phyloP scores from a whole-genome alignment of 495 filamentous ascomycete species.

The Penicilliopsis zonata region DNA sequence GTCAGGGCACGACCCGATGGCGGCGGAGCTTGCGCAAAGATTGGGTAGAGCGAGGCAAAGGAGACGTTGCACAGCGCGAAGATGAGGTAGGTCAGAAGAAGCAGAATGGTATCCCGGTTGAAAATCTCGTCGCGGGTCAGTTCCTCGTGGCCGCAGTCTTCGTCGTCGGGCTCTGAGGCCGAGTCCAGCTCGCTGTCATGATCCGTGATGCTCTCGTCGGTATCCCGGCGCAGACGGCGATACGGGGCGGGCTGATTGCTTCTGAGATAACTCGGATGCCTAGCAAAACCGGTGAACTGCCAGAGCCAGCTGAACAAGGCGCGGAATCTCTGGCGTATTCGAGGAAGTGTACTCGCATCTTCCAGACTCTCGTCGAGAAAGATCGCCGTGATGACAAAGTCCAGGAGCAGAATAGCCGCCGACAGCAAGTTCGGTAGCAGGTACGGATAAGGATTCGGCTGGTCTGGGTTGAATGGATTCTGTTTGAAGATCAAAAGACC shows the following conservation, averaged over 20 bases:
- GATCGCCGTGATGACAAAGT: constrained; percentile 58
- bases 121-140: constrained; percentile 42
- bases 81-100: constrained; percentile 72
- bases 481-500: constrained; percentile 58
- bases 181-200: constrained; percentile 33
- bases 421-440: constrained; percentile 71
- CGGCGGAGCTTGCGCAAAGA: constrained; percentile 63
- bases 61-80: constrained; percentile 84
- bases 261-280: constrained; percentile 46
- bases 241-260: constrained; percentile 11
- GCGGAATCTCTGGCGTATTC: constrained; percentile 42
- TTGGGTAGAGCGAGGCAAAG: constrained; percentile 84
- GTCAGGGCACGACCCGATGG: constrained; percentile 67
- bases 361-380: constrained; percentile 87
- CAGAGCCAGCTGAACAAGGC: constrained; percentile 58
- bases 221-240: constrained; percentile 11
- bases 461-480: constrained; percentile 38
- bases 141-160: constrained; percentile 18
- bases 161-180: constrained; percentile 30
- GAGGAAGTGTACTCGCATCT: constrained; percentile 51
- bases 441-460: constrained; percentile 62
- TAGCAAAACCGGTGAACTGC: constrained; percentile 54
- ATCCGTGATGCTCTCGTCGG: constrained; percentile 16
- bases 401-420: constrained; percentile 56
- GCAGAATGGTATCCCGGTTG: constrained; percentile 66